A percentile compares a stretch with the other conserved stretches of the same genome.
These are phyloP conservation scores for Colletotrichum sp. DNA, from an alignment of 2,329 filamentous ascomycete species.

Conservation along the genomic window DNA sequence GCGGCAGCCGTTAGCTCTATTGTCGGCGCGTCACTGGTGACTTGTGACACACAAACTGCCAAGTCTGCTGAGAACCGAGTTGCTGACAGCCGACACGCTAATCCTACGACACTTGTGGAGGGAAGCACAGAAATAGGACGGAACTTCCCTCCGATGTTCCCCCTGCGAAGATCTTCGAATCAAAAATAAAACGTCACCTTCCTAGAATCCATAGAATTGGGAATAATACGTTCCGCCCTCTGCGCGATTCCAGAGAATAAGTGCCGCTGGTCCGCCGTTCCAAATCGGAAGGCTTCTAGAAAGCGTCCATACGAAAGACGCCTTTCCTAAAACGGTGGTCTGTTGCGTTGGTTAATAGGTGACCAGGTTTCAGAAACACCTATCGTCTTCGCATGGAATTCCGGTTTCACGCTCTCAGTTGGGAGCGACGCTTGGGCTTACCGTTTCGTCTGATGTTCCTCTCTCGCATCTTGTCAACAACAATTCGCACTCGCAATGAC, in stretches of 20 bases:
- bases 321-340: neutral
- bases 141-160: neutral
- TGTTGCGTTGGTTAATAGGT: neutral
- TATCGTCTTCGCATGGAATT: constrained; percentile 19
- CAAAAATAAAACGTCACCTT: neutral
- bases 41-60: neutral
- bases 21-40: neutral
- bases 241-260: neutral
- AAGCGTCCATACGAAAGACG: neutral
- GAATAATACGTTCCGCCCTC: neutral
- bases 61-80: neutral
- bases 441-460: constrained; percentile 15
- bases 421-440: neutral
- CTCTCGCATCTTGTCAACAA: neutral
- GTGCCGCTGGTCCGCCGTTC: neutral
- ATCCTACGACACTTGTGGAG: neutral
- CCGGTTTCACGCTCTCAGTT: constrained; percentile 14
- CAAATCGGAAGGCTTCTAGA: constrained; percentile 3
- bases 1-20: neutral
- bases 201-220: neutral
- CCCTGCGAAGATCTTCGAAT: neutral
- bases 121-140: neutral
- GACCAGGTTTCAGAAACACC: constrained; percentile 16
- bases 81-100: neutral
- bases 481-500: constrained; percentile 15